A percentile compares a stretch with the other conserved stretches of the same genome.
Conservation (phyloP, 352 stramenopile genomes). For the Phytophthora rubi region DNA sequence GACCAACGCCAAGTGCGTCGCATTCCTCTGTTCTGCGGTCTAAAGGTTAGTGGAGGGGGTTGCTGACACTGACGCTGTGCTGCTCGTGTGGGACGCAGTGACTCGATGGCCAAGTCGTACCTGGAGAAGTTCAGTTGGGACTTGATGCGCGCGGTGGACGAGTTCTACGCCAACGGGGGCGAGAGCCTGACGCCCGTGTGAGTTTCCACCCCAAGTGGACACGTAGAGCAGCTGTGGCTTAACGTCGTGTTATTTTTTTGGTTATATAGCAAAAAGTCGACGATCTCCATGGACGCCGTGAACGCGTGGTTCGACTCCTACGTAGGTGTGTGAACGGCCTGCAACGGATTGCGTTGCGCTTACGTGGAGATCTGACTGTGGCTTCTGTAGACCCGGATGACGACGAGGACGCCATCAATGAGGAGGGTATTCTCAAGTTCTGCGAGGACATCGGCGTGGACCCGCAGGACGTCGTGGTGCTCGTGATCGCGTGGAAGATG, state of each 20-base stretch:
- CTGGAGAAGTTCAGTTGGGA: constrained; percentile 85
- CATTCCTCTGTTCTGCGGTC: constrained; percentile 11
- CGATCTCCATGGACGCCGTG: constrained; percentile 49
- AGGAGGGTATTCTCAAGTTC: constrained; percentile 83
- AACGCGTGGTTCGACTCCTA: constrained; percentile 78
- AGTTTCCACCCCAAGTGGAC: not conserved
- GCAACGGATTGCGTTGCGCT: not conserved
- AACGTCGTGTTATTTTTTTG: not conserved
- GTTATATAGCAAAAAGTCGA: constrained; percentile 32
- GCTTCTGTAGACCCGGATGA: constrained; percentile 43
- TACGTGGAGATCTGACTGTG: constrained; percentile 3
- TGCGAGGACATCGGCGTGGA: constrained; percentile 82
- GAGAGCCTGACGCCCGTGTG: constrained; percentile 38
- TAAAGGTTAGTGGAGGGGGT: not conserved
- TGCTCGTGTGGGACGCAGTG: constrained; percentile 35
- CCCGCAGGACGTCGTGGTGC: constrained; percentile 77
- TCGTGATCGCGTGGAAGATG: constrained; percentile 91
- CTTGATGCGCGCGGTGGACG: constrained; percentile 76
- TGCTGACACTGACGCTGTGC: not conserved
- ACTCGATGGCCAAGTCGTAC: constrained; percentile 75
- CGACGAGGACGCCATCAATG: constrained; percentile 69
- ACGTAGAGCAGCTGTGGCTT: not conserved
- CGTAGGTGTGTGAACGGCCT: constrained; percentile 33
- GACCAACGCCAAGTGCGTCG: constrained; percentile 73
- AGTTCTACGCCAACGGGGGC: constrained; percentile 77